Conservation (phyloP, 2,329 filamentous ascomycete species). For the Gaeumannomyces tritici region DNA sequence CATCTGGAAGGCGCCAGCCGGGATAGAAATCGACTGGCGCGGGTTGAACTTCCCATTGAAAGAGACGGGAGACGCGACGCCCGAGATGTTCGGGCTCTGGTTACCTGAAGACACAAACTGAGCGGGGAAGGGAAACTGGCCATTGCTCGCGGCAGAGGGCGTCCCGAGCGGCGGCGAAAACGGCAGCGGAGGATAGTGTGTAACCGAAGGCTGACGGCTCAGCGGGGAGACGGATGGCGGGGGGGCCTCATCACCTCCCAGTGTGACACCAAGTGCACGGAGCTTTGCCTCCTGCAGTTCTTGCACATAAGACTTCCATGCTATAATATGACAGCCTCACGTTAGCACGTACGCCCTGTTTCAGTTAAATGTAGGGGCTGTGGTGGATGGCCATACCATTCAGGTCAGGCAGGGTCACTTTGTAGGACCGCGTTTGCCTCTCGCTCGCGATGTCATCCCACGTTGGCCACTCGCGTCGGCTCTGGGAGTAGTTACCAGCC, state of each 20-base stretch:
- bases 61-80: slow-evolving; percentile 63
- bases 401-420: slow-evolving; percentile 61
- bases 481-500: slow-evolving; percentile 45
- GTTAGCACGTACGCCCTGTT: neutral
- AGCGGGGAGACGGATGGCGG: slow-evolving; percentile 56
- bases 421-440: slow-evolving; percentile 40
- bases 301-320: slow-evolving; percentile 68
- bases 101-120: slow-evolving; percentile 53
- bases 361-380: neutral
- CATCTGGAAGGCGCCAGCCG: slow-evolving; percentile 55
- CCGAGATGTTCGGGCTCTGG: slow-evolving; percentile 53
- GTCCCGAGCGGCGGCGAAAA: slow-evolving; percentile 79
- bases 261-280: slow-evolving; percentile 77
- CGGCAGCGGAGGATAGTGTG: slow-evolving; percentile 62
- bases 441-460: slow-evolving; percentile 48
- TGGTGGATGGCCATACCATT: slow-evolving; percentile 33
- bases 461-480: slow-evolving; percentile 58
- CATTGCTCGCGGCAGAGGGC: slow-evolving; percentile 66
- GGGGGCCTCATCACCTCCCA: slow-evolving; percentile 62
- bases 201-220: slow-evolving; percentile 58
- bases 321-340: slow-evolving; percentile 16
- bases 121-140: slow-evolving; percentile 46
- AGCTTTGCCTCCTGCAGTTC: slow-evolving; percentile 86
- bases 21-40: slow-evolving; percentile 62
- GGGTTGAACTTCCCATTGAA: slow-evolving; percentile 59